phyloP scores from a whole-genome alignment of 805 yeast genomes.

The Saturnispora ahearnii region DNA sequence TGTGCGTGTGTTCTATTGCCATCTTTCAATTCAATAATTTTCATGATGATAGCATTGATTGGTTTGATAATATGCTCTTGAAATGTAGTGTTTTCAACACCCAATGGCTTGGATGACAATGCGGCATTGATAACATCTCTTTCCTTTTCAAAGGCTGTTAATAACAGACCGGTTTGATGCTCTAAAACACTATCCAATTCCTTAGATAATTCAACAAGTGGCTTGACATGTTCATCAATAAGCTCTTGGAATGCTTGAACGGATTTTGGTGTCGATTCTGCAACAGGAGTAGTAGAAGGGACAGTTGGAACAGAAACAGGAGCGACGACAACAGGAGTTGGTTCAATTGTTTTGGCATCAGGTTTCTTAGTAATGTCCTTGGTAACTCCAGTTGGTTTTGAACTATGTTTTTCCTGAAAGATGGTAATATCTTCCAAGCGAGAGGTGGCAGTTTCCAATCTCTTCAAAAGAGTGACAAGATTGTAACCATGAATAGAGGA shows the following conservation, averaged over 20 bases:
- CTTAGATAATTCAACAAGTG: conserved; percentile 47
- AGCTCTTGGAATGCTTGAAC: conserved; percentile 47
- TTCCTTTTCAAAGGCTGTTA: conserved; percentile 51
- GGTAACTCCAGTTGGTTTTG: conserved; percentile 14
- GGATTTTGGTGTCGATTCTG: conserved; percentile 32
- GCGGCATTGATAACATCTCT: conserved; percentile 52
- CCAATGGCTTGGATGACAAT: conserved; percentile 56
- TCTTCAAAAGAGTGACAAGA: conserved; percentile 66
- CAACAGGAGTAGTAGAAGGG: conserved; percentile 14
- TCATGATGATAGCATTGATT: conserved; percentile 49
- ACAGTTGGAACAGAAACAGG: conserved; percentile 13
- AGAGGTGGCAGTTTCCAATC: conserved; percentile 88
- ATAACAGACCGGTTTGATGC: conserved; percentile 42
- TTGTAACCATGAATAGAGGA: conserved; percentile 75
- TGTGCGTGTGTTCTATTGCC: conserved; percentile 57
- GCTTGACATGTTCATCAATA: conserved; percentile 43
- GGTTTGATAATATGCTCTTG: conserved; percentile 51
- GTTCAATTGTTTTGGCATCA: conserved; percentile 1
- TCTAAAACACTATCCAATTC: conserved; percentile 49
- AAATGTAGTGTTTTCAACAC: conserved; percentile 42
- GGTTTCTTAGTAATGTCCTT: conserved; percentile 2
- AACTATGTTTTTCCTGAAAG: conserved; percentile 54
- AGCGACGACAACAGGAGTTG: conserved; percentile 2
- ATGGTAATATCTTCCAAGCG: conserved; percentile 84
- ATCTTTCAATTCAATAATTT: conserved; percentile 62